Evolutionary conservation across 768 basidiomycete genomes (phyloP).

Genomic region (Postia placenta): DNA sequence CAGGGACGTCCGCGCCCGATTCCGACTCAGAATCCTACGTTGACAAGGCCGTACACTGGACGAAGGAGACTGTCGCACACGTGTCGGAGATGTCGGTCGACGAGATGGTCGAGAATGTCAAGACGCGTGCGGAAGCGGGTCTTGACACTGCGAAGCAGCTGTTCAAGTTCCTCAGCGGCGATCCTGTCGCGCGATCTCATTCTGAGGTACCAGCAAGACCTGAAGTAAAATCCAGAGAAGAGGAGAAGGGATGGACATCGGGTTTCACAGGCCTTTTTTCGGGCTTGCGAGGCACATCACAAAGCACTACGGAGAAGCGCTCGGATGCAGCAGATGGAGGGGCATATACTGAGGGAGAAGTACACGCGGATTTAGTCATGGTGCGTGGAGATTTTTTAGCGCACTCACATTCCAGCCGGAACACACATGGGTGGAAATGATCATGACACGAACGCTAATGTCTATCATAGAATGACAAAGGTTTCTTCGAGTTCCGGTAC

Average conservation of each 20-base stretch:
- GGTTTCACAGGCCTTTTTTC: constrained; percentile 65
- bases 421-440: too few species aligned
- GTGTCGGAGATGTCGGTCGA: constrained; percentile 52
- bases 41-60: constrained; percentile 38
- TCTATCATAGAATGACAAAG: constrained; percentile 57
- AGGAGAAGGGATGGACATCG: constrained; percentile 35
- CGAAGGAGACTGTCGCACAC: constrained; percentile 29
- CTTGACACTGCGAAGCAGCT: constrained; percentile 47
- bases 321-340: constrained; percentile 31
- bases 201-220: constrained; percentile 19
- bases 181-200: constrained; percentile 35
- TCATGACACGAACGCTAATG: constrained; percentile 5
- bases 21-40: constrained; percentile 36
- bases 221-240: constrained; percentile 28
- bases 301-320: constrained; percentile 22
- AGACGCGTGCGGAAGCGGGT: constrained; percentile 32
- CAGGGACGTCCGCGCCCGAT: constrained; percentile 26
- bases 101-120: constrained; percentile 43
- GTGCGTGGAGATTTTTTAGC: too few species aligned
- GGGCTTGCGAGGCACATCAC: constrained; percentile 43
- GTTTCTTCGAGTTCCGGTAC: constrained; percentile 74
- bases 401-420: too few species aligned
- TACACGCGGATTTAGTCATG: constrained; percentile 72
- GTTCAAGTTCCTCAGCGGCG: constrained; percentile 72
- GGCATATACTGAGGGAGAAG: constrained; percentile 68